These are phyloP conservation scores for Rossbeevera mucosa DNA, from an alignment of 768 basidiomycete genomes.

Conservation along the genomic window DNA sequence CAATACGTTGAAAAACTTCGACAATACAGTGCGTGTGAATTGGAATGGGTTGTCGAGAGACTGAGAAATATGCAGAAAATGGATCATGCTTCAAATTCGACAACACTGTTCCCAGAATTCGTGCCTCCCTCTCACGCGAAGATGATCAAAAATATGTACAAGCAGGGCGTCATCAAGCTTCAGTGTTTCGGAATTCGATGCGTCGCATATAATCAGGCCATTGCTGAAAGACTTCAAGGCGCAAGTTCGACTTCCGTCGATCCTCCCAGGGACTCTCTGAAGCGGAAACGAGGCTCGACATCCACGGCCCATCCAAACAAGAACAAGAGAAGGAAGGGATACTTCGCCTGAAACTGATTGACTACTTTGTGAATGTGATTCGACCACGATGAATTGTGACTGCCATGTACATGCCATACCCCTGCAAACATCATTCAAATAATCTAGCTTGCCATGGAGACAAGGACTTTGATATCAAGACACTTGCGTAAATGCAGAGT, in stretches of 20 bases:
- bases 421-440: neutral
- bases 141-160: constrained; percentile 28
- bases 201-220: constrained; percentile 13
- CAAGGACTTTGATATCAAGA: constrained; percentile 50
- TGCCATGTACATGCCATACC: neutral
- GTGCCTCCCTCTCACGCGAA: constrained; percentile 20
- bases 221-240: constrained; percentile 13
- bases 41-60: neutral
- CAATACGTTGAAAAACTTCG: constrained; percentile 10
- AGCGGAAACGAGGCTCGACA: constrained; percentile 12
- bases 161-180: constrained; percentile 25
- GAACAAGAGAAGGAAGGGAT: constrained; percentile 11
- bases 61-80: constrained; percentile 17
- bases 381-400: constrained; percentile 8
- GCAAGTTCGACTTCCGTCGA: neutral
- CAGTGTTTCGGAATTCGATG: constrained; percentile 25
- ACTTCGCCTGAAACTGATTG: neutral
- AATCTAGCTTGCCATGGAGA: constrained; percentile 13
- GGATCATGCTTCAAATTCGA: constrained; percentile 9
- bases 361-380: neutral
- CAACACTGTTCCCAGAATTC: constrained; percentile 20
- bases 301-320: neutral
- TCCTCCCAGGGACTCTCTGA: neutral
- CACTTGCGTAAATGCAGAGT: constrained; percentile 59
- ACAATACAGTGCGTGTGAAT: constrained; percentile 4